Base-by-base conservation (phyloP, 768 basidiomycete species). In the Podaxis sp. region DNA sequence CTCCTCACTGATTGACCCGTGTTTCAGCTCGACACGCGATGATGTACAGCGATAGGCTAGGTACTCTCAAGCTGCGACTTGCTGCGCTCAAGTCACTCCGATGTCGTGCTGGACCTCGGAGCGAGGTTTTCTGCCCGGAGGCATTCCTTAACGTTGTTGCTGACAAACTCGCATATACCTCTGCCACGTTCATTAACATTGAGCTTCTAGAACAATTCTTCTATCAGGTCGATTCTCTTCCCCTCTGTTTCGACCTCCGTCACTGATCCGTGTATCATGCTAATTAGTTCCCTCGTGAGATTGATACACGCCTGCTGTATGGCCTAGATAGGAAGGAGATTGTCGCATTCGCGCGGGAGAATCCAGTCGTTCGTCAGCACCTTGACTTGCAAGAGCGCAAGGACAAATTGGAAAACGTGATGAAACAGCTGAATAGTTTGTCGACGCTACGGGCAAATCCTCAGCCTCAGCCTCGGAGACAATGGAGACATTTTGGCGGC, bases 151-250 rank as follows among this genome's bases (percentile, higher is more conserved):
- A 94, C 69, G 94, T 96, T 26, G 95, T 99, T 22, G 95, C 97
- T 3, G 93, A 98, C 73, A 99, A 99, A 75, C 82, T 99, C 46
- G 95, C 96, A 0, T 89, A 95, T 71, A 98, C 96, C 0, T 93
- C 95, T 2, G 87, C 96, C 2, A 94, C 98, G 90, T 99, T 99
- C 75, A 97, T 99, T 82, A 97, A 95, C 77, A 97, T 99, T 63
- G 97, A 99, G 73, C 81, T 99, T 9, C 84, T 99, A 1, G 96
- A 97, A 69, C 96, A 98, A 68, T 99, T 99, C 82, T 99, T 99
- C 81, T 97, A 99, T 71, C 94, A 96, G 82, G 94, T 92, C 67
- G 49, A 83, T 72, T 22, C 28, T 52, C n/a, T 17, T 38, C 24
- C 39, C 26, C 33, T n/a, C 51, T 48, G 26, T 52, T n/a, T 44